Evolutionary conservation across 176 grass and related monocot species (phyloP), one percentile per base, ranked within the genome.

Genomic region (Areca catechu): DNA sequence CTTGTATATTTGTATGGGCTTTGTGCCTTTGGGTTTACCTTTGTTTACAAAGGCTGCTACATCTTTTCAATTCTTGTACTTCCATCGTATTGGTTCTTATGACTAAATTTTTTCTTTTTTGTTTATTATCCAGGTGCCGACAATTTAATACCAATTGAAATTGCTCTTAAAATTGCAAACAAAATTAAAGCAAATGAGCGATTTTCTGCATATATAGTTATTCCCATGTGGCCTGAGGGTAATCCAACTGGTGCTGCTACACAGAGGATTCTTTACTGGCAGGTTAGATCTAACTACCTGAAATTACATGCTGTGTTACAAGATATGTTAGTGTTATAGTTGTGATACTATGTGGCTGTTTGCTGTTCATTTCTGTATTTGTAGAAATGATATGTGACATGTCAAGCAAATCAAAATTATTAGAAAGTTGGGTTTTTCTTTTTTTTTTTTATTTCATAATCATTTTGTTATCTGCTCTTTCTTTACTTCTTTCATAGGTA

Each of bases 151-250:
- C 91, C 91, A 29, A 86, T 95, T 22, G 86, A 95, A 65, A 83
- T 95, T 56, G 86, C 91, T 59, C 77, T 95, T 52, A 95, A 95
- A 83, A 90, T 95, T 84, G 83, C 83, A 79, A 87, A 95, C 68
- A 95, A 95, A 75, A 95, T 95, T 17, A 86, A 74, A 76, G 83
- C 77, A 55, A 90, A 87, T 12, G 80, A 95, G 84, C 81, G 83
- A 22, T 95, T 95, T 73, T 85, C 91, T 53, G 86, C 76, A 48
- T 95, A 95, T 29, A 84, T 95, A 62, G 68, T 95, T 49, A 60
- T 90, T 76, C 91, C 91, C n/a, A 95, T 95, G 91, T 95, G 91
- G 91, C 91, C 91, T 4, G 91, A 95, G 74, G 91, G 91, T 60
- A 95, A 90, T 82, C 91, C 91, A 56, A 95, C 82, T 63, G 69